A percentile compares a stretch with the other conserved stretches of the same genome.
Evolutionary conservation across 495 filamentous ascomycete species (phyloP).

Genomic region (Aspergillus bridgeri): DNA sequence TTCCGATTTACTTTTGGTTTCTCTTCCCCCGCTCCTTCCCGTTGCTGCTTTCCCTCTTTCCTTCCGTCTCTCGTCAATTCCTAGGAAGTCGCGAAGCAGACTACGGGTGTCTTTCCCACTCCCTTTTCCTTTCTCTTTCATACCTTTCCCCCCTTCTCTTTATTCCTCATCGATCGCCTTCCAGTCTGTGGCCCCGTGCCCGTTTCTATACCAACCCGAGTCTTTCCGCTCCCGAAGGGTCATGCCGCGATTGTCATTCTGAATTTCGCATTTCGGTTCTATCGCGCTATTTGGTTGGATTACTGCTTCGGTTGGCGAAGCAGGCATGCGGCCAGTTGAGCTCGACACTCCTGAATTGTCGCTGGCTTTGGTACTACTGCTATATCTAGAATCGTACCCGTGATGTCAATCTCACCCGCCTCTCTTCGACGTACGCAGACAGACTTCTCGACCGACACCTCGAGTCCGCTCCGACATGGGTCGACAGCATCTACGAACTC

Average conservation of each 20-base stretch:
- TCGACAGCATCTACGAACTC: constrained; percentile 79
- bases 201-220: constrained; percentile 30
- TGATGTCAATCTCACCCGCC: constrained; percentile 40
- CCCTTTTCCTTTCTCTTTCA: background rate
- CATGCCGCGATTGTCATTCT: constrained; percentile 22
- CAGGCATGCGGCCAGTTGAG: constrained; percentile 45
- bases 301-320: constrained; percentile 32
- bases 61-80: constrained; percentile 5
- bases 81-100: too few relatives aligned
- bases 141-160: background rate
- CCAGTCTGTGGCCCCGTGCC: constrained; percentile 1
- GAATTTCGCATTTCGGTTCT: constrained; percentile 18
- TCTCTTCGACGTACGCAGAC: constrained; percentile 62
- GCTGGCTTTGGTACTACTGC: constrained; percentile 32
- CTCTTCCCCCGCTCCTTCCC: background rate
- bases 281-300: constrained; percentile 2
- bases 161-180: constrained; percentile 2
- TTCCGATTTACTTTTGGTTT: constrained; percentile 25
- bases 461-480: constrained; percentile 64
- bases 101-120: background rate
- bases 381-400: constrained; percentile 22
- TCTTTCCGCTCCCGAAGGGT: constrained; percentile 20
- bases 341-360: constrained; percentile 19
- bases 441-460: constrained; percentile 55
- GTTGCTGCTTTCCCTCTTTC: constrained; percentile 19